A percentile compares a stretch with the other conserved stretches of the same genome.
These are phyloP conservation scores for Dictyostelium purpureum DNA, from an alignment of 78 protist species.

Conservation along the genomic window DNA sequence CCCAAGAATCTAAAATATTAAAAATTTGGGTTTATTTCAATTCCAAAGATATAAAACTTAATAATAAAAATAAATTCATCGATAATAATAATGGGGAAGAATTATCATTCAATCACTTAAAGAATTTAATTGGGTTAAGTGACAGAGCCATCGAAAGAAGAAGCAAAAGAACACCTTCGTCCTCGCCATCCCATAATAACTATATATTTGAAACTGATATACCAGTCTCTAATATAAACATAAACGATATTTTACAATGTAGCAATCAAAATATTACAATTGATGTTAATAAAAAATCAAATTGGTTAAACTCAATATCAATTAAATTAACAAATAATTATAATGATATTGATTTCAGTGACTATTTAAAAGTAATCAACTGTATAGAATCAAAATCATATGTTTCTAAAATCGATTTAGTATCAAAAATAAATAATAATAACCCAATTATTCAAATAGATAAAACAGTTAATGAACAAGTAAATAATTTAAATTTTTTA, in stretches of 20 bases:
- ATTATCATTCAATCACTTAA: background rate
- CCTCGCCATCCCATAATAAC: background rate
- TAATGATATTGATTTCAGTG: no score
- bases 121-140: background rate
- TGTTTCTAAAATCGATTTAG: constrained; percentile 35
- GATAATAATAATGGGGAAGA: no score
- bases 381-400: constrained; percentile 15
- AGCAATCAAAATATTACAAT: background rate
- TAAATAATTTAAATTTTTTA: background rate
- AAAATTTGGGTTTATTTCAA: constrained; percentile 72
- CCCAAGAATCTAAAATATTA: background rate
- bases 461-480: background rate
- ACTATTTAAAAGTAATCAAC: background rate
- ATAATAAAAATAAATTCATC: background rate
- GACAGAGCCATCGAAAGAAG: constrained; percentile 12
- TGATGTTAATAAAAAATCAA: background rate
- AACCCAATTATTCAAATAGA: background rate
- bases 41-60: background rate
- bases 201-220: constrained; percentile 2
- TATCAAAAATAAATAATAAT: background rate
- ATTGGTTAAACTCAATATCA: constrained; percentile 65
- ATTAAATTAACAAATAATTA: background rate
- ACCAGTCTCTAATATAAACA: constrained; percentile 9
- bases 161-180: background rate
- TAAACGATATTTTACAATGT: constrained; percentile 5